A percentile compares a stretch with the other conserved stretches of the same genome.
These are phyloP conservation scores for Monilinia aucupariae DNA, from an alignment of 2,329 filamentous ascomycete genomes.

Conservation along the genomic window DNA sequence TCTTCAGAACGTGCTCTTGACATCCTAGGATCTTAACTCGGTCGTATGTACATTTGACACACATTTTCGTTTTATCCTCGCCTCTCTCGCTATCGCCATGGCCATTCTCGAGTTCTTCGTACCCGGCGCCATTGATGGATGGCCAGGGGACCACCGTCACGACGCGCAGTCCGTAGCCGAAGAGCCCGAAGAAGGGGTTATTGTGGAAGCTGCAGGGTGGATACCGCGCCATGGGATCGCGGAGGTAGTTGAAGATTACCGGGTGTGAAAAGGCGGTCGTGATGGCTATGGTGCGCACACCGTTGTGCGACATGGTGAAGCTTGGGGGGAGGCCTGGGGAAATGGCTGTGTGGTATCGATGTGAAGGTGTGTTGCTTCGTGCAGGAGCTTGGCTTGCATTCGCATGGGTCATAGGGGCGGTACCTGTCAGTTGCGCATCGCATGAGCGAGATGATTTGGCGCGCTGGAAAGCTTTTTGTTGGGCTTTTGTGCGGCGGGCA, in stretches of 20 bases:
- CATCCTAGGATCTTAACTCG: conserved; percentile 26
- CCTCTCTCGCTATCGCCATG: conserved; percentile 9
- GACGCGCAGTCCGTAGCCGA: conserved; percentile 19
- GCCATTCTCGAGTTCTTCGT: conserved; percentile 28
- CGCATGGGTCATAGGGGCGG: too few species aligned
- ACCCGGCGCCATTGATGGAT: conserved; percentile 12
- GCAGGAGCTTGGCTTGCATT: background rate
- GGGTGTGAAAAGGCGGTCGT: conserved; percentile 32
- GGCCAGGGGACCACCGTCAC: conserved; percentile 25
- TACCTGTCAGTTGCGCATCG: background rate
- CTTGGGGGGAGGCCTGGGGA: background rate
- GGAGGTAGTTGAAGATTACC: conserved; percentile 30
- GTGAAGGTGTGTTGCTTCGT: background rate
- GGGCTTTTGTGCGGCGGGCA: background rate
- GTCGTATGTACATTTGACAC: conserved; percentile 26
- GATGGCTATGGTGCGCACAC: conserved; percentile 20
- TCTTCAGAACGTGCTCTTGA: conserved; percentile 17
- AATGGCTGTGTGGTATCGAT: background rate
- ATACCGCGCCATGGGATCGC: conserved; percentile 3
- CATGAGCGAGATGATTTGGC: background rate
- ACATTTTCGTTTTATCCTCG: conserved; percentile 24
- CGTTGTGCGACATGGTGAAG: background rate
- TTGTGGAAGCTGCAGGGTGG: conserved; percentile 27
- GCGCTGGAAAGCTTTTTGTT: conserved; percentile 2
- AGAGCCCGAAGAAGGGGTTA: conserved; percentile 29